Evolutionary conservation across 768 basidiomycete genomes (phyloP).

Genomic region (Guyanaporus albipodus): DNA sequence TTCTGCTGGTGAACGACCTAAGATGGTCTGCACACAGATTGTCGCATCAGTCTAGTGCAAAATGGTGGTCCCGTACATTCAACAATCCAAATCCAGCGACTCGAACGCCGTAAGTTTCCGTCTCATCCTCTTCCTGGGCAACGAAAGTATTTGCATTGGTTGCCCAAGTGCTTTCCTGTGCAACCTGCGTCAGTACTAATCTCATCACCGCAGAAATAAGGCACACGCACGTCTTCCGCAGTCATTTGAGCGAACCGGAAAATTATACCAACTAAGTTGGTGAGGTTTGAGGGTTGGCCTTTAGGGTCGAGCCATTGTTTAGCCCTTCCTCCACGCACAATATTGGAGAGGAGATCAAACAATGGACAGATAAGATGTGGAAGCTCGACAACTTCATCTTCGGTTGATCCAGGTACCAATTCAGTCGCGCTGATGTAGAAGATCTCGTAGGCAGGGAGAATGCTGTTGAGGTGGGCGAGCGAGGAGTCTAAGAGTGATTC

Average conservation of each 20-base stretch:
- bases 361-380: constrained; percentile 74
- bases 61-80: constrained; percentile 42
- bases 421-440: constrained; percentile 59
- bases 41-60: constrained; percentile 1
- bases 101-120: constrained; percentile 74
- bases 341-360: constrained; percentile 72
- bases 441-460: constrained; percentile 56
- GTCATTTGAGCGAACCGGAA: constrained; percentile 85
- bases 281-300: constrained; percentile 35
- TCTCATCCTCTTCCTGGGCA: constrained; percentile 92
- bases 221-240: constrained; percentile 68
- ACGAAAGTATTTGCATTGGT: constrained; percentile 89
- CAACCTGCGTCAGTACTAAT: background rate
- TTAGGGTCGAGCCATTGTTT: constrained; percentile 57
- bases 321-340: constrained; percentile 60
- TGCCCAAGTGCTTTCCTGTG: constrained; percentile 87
- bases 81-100: constrained; percentile 83
- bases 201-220: background rate
- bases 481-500: constrained; percentile 55
- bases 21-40: constrained; percentile 42
- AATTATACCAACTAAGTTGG: constrained; percentile 48
- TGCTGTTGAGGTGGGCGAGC: constrained; percentile 53
- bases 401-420: constrained; percentile 58
- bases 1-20: constrained; percentile 50
- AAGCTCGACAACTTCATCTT: constrained; percentile 74